Conservation (phyloP, 2,329 filamentous ascomycete species). For the Plenodomus tracheiphilus region DNA sequence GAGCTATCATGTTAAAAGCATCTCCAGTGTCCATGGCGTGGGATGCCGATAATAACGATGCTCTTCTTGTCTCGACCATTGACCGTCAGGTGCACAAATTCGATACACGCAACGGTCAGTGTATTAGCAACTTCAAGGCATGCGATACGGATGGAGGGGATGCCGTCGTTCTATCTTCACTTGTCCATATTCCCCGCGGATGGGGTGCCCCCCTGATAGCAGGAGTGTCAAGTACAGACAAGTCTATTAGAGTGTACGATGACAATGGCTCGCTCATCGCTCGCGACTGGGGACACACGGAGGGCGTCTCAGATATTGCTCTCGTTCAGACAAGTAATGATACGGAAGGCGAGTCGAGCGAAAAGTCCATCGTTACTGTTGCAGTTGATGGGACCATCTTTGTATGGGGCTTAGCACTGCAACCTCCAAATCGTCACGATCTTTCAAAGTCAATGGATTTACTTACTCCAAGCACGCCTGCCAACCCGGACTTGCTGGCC, state of each 20-base stretch:
- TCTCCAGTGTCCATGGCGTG: slow-evolving; percentile 84
- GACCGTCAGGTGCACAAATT: slow-evolving; percentile 64
- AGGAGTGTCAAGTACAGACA: slow-evolving; percentile 92
- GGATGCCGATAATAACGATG: slow-evolving; percentile 62
- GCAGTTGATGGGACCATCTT: slow-evolving; percentile 57
- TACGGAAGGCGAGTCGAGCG: slow-evolving; percentile 51
- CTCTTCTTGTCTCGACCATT: slow-evolving; percentile 62
- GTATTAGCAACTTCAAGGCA: slow-evolving; percentile 76
- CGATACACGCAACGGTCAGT: slow-evolving; percentile 68
- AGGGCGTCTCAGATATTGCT: slow-evolving; percentile 84
- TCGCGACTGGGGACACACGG: slow-evolving; percentile 92
- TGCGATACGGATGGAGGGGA: slow-evolving; percentile 79
- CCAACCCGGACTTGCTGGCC: slow-evolving; percentile 38
- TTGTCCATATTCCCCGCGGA: slow-evolving; percentile 64
- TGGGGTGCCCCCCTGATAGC: slow-evolving; percentile 70
- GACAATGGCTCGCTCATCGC: slow-evolving; percentile 77
- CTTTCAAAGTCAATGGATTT: slow-evolving; percentile 44
- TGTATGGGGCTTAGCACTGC: slow-evolving; percentile 47
- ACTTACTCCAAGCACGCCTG: slow-evolving; percentile 35
- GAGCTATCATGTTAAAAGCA: slow-evolving; percentile 79
- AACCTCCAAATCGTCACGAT: slow-evolving; percentile 32
- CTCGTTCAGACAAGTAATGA: slow-evolving; percentile 54
- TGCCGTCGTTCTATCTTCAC: slow-evolving; percentile 78
- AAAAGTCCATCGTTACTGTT: slow-evolving; percentile 52
- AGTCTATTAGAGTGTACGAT: slow-evolving; percentile 90